Evolutionary conservation across 1,139 yeast species (phyloP), one percentile per base, ranked within the genome.

Genomic region (Lodderomyces metapsilosis): DNA sequence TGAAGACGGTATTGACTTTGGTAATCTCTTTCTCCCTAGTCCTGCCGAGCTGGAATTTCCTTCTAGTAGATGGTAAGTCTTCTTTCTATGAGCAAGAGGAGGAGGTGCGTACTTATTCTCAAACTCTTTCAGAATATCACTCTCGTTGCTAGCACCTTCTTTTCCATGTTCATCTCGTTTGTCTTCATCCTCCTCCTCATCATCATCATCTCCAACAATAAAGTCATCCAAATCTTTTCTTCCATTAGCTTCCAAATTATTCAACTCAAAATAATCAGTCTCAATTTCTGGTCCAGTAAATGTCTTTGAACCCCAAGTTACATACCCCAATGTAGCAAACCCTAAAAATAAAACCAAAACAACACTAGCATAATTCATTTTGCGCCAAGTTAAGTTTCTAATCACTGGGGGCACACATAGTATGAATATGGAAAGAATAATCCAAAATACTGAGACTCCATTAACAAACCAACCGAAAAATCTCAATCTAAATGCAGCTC

Each of bases 331-430:
- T 1, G 79, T 64, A 2, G 84, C 78, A 30, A 76, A 53, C 0
- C 68, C 53, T 1, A 77, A 59, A 48, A 83, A 80, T 1, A 72
- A 53, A 0, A 69, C 43, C 45, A 83, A 77, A 3, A 83, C 92
- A 13, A 76, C 74, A 16, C 81, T 61, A 0, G 95, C 87, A 57
- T 85, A 88, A 59, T 88, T 88, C 91, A 88, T 84, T 7, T 80
- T 71, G 15, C 59, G 58, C 53, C 77, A 72, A 4, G 79, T 76
- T 12, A 88, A 76, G 32, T 60, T 49, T 41, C 85, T 86, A 42
- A 84, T 69, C 33, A 80, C 80, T 0, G 91, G 84, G 2, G 95
- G 95, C 58, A 85, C 66, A 50, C 92, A 84, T 37, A 88, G 71
- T 2, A 84, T 69, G 35, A 84, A 64, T 44, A 81, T 70, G 42